Percentiles rank a stretch among this genome's conserved stretches.
Conservation (phyloP, 2,329 filamentous ascomycete species). For the Cladosporium sphaerospermum region DNA sequence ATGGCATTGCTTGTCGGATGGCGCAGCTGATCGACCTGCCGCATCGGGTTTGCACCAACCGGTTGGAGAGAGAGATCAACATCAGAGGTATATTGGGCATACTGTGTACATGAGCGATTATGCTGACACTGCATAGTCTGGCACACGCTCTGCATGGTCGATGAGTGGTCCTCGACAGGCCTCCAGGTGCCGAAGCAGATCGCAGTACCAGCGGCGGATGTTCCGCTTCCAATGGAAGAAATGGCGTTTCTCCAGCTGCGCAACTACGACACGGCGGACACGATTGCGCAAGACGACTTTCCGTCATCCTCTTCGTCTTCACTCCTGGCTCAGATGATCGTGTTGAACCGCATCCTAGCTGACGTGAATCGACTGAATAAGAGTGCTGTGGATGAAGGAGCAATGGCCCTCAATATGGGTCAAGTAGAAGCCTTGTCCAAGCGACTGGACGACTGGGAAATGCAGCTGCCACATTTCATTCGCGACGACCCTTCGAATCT, state of each 20-base stretch:
- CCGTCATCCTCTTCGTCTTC: background rate
- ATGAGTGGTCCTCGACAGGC: conserved; percentile 9
- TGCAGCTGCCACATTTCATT: conserved; percentile 2
- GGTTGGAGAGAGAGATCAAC: conserved; percentile 5
- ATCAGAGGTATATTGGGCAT: background rate
- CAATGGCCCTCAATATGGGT: background rate
- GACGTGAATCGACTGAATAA: conserved; percentile 8
- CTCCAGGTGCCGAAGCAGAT: conserved; percentile 9
- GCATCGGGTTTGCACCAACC: background rate
- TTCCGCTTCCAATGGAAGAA: conserved; percentile 8
- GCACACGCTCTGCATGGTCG: conserved; percentile 6
- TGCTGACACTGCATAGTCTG: conserved; percentile 1
- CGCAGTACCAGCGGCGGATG: background rate
- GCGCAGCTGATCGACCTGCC: conserved; percentile 5
- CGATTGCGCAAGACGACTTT: conserved; percentile 2
- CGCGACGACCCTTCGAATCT: conserved; percentile 7
- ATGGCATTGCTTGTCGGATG: conserved; percentile 7
- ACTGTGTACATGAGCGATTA: background rate
- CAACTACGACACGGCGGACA: background rate
- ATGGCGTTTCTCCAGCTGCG: conserved; percentile 2
- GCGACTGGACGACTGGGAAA: conserved; percentile 7
- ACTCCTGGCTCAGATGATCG: conserved; percentile 8
- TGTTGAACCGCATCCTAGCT: conserved; percentile 4
- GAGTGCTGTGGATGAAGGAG: conserved; percentile 1
- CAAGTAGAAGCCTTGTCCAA: conserved; percentile 2